A percentile compares a stretch with the other conserved stretches of the same genome.
phyloP scores from a whole-genome alignment of 2,329 filamentous ascomycete species.

The Colletotrichum salicis region DNA sequence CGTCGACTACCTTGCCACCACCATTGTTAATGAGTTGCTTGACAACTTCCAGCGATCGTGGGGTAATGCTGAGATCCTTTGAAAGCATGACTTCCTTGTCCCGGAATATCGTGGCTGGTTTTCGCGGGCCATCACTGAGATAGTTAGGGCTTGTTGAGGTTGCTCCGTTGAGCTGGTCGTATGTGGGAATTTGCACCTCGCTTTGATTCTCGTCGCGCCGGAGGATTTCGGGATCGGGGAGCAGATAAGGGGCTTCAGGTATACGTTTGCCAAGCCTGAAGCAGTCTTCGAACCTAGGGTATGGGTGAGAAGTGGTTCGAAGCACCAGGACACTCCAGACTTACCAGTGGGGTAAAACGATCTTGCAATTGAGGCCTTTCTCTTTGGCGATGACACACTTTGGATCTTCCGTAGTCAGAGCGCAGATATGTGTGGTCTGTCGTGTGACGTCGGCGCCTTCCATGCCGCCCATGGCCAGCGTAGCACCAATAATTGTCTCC shows the following conservation, averaged over 20 bases:
- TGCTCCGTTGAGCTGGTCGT: constrained; percentile 74
- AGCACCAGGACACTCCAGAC: neutral
- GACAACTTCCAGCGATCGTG: constrained; percentile 74
- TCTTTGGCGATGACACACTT: constrained; percentile 72
- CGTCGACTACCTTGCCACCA: constrained; percentile 74
- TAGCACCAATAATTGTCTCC: constrained; percentile 90
- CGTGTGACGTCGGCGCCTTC: constrained; percentile 78
- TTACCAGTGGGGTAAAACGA: constrained; percentile 93
- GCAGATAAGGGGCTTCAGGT: constrained; percentile 83
- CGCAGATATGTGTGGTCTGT: constrained; percentile 88
- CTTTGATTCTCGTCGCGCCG: constrained; percentile 66
- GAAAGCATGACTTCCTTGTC: constrained; percentile 82
- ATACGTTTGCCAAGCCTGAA: constrained; percentile 92
- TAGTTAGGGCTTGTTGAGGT: constrained; percentile 61
- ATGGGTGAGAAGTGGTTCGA: constrained; percentile 36
- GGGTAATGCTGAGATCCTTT: constrained; percentile 76
- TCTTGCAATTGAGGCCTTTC: constrained; percentile 78
- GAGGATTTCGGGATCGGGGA: constrained; percentile 90
- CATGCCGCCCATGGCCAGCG: constrained; percentile 87
- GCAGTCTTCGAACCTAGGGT: constrained; percentile 89
- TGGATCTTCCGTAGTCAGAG: constrained; percentile 78
- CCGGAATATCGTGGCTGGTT: constrained; percentile 78
- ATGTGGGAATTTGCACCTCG: constrained; percentile 65
- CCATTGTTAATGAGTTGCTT: constrained; percentile 76
- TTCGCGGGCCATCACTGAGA: constrained; percentile 53